Conservation (phyloP, 2,329 filamentous ascomycete species). For the Trichoderma afroharzianum region DNA sequence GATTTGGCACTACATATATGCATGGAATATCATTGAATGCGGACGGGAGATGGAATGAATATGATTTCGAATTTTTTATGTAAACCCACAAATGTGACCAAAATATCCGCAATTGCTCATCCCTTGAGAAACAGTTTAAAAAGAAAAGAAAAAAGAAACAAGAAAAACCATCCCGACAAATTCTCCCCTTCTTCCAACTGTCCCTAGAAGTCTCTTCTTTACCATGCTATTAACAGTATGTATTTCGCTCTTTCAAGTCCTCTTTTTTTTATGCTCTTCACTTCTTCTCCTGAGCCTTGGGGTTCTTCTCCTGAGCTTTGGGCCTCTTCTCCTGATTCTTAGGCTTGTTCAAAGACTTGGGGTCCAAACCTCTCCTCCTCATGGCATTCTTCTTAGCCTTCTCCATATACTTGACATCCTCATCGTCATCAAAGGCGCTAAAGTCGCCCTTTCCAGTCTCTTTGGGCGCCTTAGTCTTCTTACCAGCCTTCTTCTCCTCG, state of each 20-base stretch:
- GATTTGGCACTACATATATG: not conserved
- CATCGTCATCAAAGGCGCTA: slow-evolving; percentile 70
- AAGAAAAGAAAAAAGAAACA: not conserved
- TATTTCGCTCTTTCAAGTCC: not conserved
- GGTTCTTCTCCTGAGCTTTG: slow-evolving; percentile 27
- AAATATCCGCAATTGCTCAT: slow-evolving; percentile 2
- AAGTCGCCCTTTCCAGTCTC: slow-evolving; percentile 51
- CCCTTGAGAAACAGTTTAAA: not conserved
- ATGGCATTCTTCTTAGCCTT: slow-evolving; percentile 70
- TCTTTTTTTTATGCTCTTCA: not conserved
- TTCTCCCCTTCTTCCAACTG: slow-evolving; percentile 12
- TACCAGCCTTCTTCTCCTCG: slow-evolving; percentile 24
- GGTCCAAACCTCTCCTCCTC: slow-evolving; percentile 71
- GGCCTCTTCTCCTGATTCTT: slow-evolving; percentile 15
- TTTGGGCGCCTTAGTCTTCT: not conserved
- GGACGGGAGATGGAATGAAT: not conserved
- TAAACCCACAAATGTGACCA: slow-evolving; percentile 16
- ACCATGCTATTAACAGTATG: slow-evolving; percentile 1
- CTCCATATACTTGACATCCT: slow-evolving; percentile 68
- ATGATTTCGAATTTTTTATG: not conserved
- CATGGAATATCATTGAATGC: not conserved
- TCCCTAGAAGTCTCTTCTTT: not conserved
- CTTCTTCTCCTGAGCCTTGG: slow-evolving; percentile 18
- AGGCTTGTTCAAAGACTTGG: slow-evolving; percentile 42
- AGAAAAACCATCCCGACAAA: not conserved